Conservation (phyloP, 805 yeast species). For the Spathaspora sp. region DNA sequence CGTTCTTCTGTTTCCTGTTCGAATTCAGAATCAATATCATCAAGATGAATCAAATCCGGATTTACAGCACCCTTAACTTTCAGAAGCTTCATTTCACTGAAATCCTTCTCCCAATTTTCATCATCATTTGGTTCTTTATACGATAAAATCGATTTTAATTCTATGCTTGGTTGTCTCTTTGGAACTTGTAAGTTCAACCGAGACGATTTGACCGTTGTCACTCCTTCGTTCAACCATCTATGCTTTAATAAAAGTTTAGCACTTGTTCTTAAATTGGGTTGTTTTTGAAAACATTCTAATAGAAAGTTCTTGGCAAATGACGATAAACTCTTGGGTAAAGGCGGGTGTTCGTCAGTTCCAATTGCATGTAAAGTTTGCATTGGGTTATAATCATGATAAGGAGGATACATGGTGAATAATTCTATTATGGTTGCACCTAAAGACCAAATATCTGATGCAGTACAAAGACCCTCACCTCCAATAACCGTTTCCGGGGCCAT, state of each 20-base stretch:
- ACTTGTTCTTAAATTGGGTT: conserved; percentile 54
- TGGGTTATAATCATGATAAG: conserved; percentile 71
- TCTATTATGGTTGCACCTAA: conserved; percentile 94
- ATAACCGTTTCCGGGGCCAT: conserved; percentile 96
- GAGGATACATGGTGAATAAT: conserved; percentile 80
- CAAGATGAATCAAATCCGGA: conserved; percentile 7
- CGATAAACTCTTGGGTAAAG: conserved; percentile 54
- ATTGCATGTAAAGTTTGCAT: conserved; percentile 83
- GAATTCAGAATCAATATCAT: conserved; percentile 8
- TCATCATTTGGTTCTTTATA: conserved; percentile 29
- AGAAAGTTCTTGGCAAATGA: conserved; percentile 52
- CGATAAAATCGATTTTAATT: conserved; percentile 18
- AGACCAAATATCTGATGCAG: conserved; percentile 91
- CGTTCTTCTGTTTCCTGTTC: background rate
- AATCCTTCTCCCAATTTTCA: conserved; percentile 35
- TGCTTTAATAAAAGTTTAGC: conserved; percentile 57
- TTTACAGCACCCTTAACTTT: background rate
- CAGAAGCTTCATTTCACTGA: conserved; percentile 14
- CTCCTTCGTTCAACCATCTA: conserved; percentile 48
- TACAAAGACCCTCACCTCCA: conserved; percentile 75
- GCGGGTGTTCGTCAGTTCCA: conserved; percentile 70
- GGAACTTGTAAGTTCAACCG: background rate
- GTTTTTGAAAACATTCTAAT: conserved; percentile 65
- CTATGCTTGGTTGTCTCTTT: conserved; percentile 6
- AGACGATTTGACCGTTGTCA: conserved; percentile 2